Evolutionary conservation across 2,329 filamentous ascomycete species (phyloP), one percentile per base, ranked within the genome.

Genomic region (Trichoderma arundinaceum): DNA sequence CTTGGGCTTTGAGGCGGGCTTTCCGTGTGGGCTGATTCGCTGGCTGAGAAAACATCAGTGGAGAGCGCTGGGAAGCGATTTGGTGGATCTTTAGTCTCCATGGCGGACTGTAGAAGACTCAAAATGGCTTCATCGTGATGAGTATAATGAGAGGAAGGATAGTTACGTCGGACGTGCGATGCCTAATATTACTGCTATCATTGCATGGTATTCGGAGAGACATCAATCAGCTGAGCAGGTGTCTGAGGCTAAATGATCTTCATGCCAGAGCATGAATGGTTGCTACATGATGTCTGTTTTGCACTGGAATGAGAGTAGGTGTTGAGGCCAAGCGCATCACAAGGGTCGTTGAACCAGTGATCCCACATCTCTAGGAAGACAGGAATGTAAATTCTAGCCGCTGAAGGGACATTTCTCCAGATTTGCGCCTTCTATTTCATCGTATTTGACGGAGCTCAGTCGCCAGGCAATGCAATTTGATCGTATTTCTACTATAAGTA

Each of bases 11-110:
- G 32, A 1, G 67, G 53, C 6, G 65, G 57, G 52, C 65, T 68
- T 3, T 63, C 70, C 19, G 67, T 46, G 15, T 59, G 66, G 13
- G 43, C 22, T 7, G 70, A 62, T 7, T 68, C 69, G 53, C 56
- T 41, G 10, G 62, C 46, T 28, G 48, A 9, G 38, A 54, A 67
- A 13, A 48, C 38, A 38, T 67, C 54, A 19, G 53, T 63, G n/a
- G 64, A 60, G 51, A 64, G 35, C 33, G 49, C 65, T 22, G 69
- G 61, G 9, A 66, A 66, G n/a, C 49, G 67, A 15, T 57, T 60
- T 15, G 62, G 63, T 13, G 61, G 53, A n/a, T 39, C 51, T 61
- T 66, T 58, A 44, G 58, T 28, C 19, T 68, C 68, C 69, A 71
- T 71, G 15, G 7, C 57, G 56, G 41, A 35, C 17, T 38, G 41